Evolutionary conservation across 345 rosid species (phyloP).

Genomic region (Rhizophora apiculata): DNA sequence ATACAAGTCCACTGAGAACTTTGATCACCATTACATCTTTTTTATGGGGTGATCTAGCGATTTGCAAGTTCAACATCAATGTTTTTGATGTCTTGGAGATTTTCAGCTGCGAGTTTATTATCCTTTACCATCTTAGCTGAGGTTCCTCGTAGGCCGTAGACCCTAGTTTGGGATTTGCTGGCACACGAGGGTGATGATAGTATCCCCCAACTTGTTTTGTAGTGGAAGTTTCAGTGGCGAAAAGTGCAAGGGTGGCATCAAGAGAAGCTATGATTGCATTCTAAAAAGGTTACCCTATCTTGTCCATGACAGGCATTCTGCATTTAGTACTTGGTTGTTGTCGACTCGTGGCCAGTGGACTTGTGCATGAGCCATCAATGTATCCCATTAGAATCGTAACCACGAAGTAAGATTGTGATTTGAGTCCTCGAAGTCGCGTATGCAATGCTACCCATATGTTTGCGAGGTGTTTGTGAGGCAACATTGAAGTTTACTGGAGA

Average conservation of each 20-base stretch:
- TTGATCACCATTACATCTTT: not conserved
- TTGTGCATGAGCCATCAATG: not conserved
- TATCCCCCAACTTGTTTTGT: not conserved
- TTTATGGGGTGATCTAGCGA: not conserved
- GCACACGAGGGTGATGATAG: rapidly evolving
- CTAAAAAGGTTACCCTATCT: not conserved
- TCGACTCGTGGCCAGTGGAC: not conserved
- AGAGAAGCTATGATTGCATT: not conserved
- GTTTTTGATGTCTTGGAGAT: not conserved
- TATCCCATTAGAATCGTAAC: not conserved
- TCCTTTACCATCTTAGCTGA: not conserved
- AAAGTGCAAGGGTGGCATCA: not conserved
- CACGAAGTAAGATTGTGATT: no score
- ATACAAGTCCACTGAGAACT: not conserved
- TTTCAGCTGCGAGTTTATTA: not conserved
- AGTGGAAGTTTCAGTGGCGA: not conserved
- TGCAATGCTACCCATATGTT: no score
- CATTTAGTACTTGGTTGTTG: no score
- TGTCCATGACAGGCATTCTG: not conserved
- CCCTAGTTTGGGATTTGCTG: not conserved
- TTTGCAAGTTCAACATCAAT: not conserved
- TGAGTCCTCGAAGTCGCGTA: no score
- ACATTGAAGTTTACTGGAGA: no score
- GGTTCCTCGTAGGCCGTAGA: not conserved
- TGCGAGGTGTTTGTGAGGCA: no score